Base-by-base conservation (phyloP, 1,284 basidiomycete species). In the Veloboletus limbatus region DNA sequence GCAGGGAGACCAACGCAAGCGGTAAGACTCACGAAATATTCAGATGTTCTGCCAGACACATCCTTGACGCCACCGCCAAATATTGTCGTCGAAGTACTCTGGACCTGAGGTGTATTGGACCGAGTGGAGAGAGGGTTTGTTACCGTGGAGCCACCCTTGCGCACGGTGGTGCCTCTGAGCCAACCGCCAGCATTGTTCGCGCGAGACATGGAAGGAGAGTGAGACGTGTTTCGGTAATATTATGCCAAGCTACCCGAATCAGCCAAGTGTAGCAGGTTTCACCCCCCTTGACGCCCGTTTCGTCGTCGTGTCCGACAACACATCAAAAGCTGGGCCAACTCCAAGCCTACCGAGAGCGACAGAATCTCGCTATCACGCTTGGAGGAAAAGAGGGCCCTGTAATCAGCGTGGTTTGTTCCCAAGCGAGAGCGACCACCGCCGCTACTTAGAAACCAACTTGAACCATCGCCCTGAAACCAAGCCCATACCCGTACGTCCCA, bases 1-100 rank as follows among this genome's bases (percentile, higher is more conserved):
- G 47, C 9, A 13, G 46, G 34, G 14, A 8, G 51, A 16, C 14
- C 40, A 21, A 30, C 16, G 25, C 17, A 13, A 10, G 6, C 36
- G 26, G 36, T n/a, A n/a, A n/a, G 14, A 76, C 83, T 63, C 49
- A 89, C 87, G 55, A 80, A 88, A 69, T 78, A 91, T 60, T 91
- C 88, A 4, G 82, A 72, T 2, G 82, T 87, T 63, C 87, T 75
- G 14, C 88, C 88, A 20, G 87, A 88, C 0, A 81, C 73, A 74
- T 91, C 88, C 64, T 90, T 90, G 50, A 91, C 83, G 16, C 87
- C 87, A 24, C 86, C 86, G 24, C 83, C 84, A 56, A 82, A 89
- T 54, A 86, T 70, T 1, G 82, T 86, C 1, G 76, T 69, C 3
- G 85, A 84, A 1, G 86, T 85, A 52, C 78, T 81, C 56, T 84